phyloP scores from a whole-genome alignment of 164 flowering plant species.

The Vitis labrusca region DNA sequence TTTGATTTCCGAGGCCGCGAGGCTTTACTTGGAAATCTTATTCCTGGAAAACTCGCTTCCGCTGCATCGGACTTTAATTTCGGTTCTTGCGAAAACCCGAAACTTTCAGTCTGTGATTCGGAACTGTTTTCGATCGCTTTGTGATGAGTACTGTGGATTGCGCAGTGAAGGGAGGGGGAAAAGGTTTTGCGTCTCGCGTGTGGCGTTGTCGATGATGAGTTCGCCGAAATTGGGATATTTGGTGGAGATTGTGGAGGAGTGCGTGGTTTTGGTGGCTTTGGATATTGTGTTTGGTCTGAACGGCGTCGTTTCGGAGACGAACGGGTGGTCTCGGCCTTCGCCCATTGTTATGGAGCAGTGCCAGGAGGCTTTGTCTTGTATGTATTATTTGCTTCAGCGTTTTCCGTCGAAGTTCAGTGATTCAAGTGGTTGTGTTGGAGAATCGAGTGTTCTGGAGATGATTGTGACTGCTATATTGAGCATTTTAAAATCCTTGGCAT shows the following conservation, averaged over 20 bases:
- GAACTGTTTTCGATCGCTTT: constrained; percentile 50
- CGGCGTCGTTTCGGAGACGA: constrained; percentile 52
- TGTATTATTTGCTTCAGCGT: constrained; percentile 89
- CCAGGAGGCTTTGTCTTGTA: constrained; percentile 91
- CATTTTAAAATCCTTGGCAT: constrained; percentile 63
- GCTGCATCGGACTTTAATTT: constrained; percentile 68
- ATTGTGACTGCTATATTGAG: constrained; percentile 44
- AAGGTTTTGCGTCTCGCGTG: constrained; percentile 71
- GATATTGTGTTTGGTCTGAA: constrained; percentile 62
- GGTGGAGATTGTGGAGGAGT: constrained; percentile 64
- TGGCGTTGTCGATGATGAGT: constrained; percentile 74
- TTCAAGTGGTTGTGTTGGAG: constrained; percentile 13
- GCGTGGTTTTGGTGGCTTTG: constrained; percentile 57
- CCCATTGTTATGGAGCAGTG: constrained; percentile 94
- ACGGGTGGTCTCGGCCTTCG: constrained; percentile 66
- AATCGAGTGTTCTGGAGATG: constrained; percentile 38
- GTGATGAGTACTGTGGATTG: constrained; percentile 59
- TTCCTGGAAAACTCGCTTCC: constrained; percentile 86
- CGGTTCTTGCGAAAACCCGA: constrained; percentile 50
- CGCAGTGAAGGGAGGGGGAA: constrained; percentile 50
- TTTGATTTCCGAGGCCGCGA: constrained; percentile 29
- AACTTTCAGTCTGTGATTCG: constrained; percentile 36
- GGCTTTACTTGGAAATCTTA: constrained; percentile 63
- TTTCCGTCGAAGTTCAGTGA: constrained; percentile 64
- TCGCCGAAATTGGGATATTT: constrained; percentile 81